A percentile compares a stretch with the other conserved stretches of the same genome.
Evolutionary conservation across 2,329 filamentous ascomycete genomes (phyloP).

Genomic region (Tolypocladium endophyticum): DNA sequence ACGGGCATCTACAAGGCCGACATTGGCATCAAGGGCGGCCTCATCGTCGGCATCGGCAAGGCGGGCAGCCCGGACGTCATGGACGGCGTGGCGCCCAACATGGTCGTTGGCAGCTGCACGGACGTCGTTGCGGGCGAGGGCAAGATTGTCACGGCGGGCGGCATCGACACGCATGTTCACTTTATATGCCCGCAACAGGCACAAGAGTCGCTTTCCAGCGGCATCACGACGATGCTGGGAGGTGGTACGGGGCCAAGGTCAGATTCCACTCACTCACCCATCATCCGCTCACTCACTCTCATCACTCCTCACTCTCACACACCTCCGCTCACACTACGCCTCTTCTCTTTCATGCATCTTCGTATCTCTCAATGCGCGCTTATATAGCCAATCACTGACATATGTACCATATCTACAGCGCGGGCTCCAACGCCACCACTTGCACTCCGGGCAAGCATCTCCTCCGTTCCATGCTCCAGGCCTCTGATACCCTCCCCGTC

Average conservation of each 20-base stretch:
- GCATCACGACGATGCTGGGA: conserved; percentile 82
- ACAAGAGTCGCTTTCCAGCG: conserved; percentile 70
- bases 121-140: conserved; percentile 88
- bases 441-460: conserved; percentile 81
- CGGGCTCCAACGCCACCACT: conserved; percentile 83
- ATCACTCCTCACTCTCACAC: background rate
- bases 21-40: conserved; percentile 80
- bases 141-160: conserved; percentile 84
- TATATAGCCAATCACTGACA: background rate
- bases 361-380: background rate
- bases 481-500: conserved; percentile 68
- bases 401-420: conserved; percentile 37
- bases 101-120: conserved; percentile 80
- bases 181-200: conserved; percentile 93
- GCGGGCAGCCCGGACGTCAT: conserved; percentile 96
- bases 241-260: conserved; percentile 86
- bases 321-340: too few relatives aligned
- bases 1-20: conserved; percentile 93
- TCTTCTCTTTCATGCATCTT: background rate
- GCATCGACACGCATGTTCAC: conserved; percentile 84
- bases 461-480: conserved; percentile 83
- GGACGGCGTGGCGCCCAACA: conserved; percentile 67
- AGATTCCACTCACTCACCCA: conserved; percentile 8
- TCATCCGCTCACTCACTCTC: background rate
- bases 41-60: conserved; percentile 85